A percentile compares a stretch with the other conserved stretches of the same genome.
These are phyloP conservation scores for Halophytophthora batemanensis DNA, from an alignment of 352 stramenopile genomes.

Conservation along the genomic window DNA sequence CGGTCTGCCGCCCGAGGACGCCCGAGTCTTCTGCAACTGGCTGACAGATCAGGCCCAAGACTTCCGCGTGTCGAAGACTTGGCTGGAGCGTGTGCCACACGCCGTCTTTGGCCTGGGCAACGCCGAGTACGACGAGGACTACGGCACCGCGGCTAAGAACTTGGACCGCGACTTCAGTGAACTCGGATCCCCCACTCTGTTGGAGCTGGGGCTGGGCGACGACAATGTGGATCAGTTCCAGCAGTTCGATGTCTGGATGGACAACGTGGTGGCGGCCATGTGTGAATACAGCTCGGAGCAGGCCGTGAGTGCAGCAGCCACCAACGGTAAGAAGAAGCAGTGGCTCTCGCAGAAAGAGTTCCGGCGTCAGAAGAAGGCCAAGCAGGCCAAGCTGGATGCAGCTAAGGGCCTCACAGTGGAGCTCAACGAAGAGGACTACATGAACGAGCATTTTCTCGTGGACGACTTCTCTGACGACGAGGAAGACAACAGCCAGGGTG, in stretches of 20 bases:
- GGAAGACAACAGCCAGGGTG: conserved; percentile 30
- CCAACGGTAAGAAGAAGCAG: conserved; percentile 22
- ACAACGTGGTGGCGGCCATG: conserved; percentile 75
- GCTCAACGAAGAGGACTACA: conserved; percentile 78
- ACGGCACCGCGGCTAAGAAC: conserved; percentile 76
- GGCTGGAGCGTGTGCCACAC: conserved; percentile 67
- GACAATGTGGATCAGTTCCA: conserved; percentile 82
- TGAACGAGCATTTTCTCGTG: conserved; percentile 82
- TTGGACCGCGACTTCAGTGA: conserved; percentile 56
- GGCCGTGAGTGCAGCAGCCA: conserved; percentile 13
- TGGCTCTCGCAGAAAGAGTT: conserved; percentile 86
- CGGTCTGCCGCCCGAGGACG: conserved; percentile 70
- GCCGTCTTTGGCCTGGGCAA: conserved; percentile 87
- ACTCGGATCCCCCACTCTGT: conserved; percentile 64
- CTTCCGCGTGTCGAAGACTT: conserved; percentile 86
- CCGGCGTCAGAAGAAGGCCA: conserved; percentile 75
- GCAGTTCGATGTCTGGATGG: conserved; percentile 81
- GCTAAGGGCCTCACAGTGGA: conserved; percentile 56
- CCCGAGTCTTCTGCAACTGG: conserved; percentile 80
- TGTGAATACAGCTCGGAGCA: conserved; percentile 67
- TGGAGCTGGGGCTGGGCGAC: conserved; percentile 64
- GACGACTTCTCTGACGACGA: conserved; percentile 71
- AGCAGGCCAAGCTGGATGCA: conserved; percentile 51
- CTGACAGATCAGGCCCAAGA: conserved; percentile 87
- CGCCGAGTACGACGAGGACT: conserved; percentile 87